Conservation (phyloP, 768 basidiomycete species). For the Hypholoma sublateritium region DNA sequence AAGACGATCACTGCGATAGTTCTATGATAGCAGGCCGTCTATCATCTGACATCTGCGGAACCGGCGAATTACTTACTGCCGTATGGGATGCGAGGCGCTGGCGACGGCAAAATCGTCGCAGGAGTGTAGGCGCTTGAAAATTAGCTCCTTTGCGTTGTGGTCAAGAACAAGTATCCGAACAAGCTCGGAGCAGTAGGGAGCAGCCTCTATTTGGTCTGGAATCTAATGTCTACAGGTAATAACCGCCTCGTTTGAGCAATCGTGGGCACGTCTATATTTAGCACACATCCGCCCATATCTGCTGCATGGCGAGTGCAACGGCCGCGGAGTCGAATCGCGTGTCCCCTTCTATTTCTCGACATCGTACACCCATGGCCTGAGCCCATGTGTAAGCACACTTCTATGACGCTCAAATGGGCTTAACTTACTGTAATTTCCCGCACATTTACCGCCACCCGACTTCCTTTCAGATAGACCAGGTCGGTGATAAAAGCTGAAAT, state of each 20-base stretch:
- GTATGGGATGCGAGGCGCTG: no score
- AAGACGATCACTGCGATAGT: no score
- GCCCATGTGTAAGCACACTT: slow-evolving; percentile 5
- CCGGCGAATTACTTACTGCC: no score
- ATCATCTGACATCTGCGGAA: no score
- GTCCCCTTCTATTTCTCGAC: slow-evolving; percentile 43
- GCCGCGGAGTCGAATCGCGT: slow-evolving; percentile 22
- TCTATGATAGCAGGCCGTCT: no score
- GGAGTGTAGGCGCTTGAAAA: no score
- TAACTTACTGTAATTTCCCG: slow-evolving; percentile 57
- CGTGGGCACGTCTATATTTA: slow-evolving; percentile 22
- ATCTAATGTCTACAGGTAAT: background rate
- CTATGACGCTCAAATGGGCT: background rate
- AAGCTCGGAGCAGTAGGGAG: background rate
- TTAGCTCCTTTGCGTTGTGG: no score
- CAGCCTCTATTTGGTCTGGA: background rate
- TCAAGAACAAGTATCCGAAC: no score
- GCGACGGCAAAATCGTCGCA: no score
- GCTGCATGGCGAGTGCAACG: slow-evolving; percentile 21
- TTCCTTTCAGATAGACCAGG: slow-evolving; percentile 71
- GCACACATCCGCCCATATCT: slow-evolving; percentile 20
- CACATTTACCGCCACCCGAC: slow-evolving; percentile 62
- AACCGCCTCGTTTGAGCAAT: background rate
- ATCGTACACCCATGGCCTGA: slow-evolving; percentile 61
- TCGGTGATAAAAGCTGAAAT: slow-evolving; percentile 84